A percentile compares a stretch with the other conserved stretches of the same genome.
Conservation (phyloP, 73 alveolate genomes). For the Paramecium primaurelia region DNA sequence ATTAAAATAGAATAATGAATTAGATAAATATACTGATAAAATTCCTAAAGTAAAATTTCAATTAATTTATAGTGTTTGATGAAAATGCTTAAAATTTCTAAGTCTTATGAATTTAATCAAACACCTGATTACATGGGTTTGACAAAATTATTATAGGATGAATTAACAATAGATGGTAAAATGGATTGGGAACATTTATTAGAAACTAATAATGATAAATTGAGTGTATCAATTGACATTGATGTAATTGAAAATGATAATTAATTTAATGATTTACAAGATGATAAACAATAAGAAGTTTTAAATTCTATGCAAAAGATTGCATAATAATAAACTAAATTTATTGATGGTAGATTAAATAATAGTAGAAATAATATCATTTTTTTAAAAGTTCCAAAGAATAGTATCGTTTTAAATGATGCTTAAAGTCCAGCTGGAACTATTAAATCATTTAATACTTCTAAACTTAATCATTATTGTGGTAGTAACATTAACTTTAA, state of each 20-base stretch:
- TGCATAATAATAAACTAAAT: neutral
- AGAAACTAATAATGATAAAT: neutral
- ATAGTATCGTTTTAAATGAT: neutral
- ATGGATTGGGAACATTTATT: slow-evolving; percentile 15
- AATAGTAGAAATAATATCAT: neutral
- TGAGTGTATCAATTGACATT: slow-evolving; percentile 43
- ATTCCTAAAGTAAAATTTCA: neutral
- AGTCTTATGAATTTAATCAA: neutral
- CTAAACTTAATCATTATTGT: neutral
- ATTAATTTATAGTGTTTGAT: neutral
- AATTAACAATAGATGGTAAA: neutral
- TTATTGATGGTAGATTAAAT: neutral
- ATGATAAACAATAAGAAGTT: neutral
- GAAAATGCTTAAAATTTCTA: neutral
- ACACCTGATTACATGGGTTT: slow-evolving; percentile 20
- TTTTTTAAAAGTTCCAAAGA: slow-evolving; percentile 21
- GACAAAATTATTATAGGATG: neutral
- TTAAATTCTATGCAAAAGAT: slow-evolving; percentile 23
- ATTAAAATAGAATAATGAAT: slow-evolving; percentile 57
- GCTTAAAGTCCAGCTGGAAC: neutral
- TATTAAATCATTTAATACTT: neutral
- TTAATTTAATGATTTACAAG: neutral
- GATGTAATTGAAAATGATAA: slow-evolving; percentile 8
- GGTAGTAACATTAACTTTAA: neutral
- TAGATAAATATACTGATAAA: neutral